Percentiles rank a stretch among this genome's conserved stretches.
Conservation (phyloP, 441 rosid genomes). For the Codiaeum variegatum region DNA sequence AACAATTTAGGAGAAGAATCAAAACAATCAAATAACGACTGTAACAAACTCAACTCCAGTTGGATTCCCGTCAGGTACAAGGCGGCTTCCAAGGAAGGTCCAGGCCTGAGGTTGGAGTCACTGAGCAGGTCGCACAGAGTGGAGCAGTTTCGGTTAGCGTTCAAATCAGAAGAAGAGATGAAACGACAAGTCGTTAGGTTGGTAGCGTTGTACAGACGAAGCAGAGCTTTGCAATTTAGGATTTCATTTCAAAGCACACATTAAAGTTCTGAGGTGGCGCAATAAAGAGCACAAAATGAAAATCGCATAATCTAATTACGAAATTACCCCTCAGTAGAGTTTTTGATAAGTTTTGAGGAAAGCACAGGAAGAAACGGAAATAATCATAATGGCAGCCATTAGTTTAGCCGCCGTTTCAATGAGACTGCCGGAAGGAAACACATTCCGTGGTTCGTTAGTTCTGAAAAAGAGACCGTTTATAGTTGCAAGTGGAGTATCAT, state of each 20-base stretch:
- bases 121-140: constrained; percentile 47
- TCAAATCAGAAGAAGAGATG: neutral
- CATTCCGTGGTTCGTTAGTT: constrained; percentile 1
- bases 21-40: constrained; percentile 52
- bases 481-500: constrained; percentile 15
- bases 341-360: neutral
- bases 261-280: constrained; percentile 17
- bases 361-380: too few species aligned
- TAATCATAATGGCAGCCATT: constrained; percentile 51
- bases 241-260: constrained; percentile 1
- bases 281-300: constrained; percentile 18
- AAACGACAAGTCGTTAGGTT: constrained; percentile 7
- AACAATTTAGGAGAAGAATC: constrained; percentile 67
- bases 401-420: constrained; percentile 23
- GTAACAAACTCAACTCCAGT: constrained; percentile 42
- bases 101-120: constrained; percentile 38
- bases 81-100: constrained; percentile 44
- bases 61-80: constrained; percentile 48
- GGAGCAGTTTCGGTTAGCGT: constrained; percentile 26
- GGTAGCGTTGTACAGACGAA: neutral
- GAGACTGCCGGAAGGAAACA: constrained; percentile 19
- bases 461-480: constrained; percentile 15
- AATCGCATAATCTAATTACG: neutral
- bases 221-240: neutral
- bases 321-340: constrained; percentile 12